These are phyloP conservation scores for Geosmithia flava DNA, from an alignment of 2,329 filamentous ascomycete genomes.

Conservation along the genomic window DNA sequence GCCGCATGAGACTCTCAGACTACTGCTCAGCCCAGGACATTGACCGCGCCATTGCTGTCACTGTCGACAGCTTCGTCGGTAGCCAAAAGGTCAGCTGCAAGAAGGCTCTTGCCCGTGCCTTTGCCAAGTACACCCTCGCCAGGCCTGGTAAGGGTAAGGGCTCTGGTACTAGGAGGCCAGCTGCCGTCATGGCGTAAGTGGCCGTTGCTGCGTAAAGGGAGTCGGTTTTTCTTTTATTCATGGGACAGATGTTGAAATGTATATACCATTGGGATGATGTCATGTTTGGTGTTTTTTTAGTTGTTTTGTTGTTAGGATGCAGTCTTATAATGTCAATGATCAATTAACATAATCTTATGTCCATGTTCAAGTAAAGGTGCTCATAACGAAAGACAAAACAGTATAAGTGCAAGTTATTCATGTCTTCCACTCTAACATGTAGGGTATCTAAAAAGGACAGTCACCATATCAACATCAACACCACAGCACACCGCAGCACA, in stretches of 20 bases:
- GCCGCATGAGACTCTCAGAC: constrained; percentile 95
- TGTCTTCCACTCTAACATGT: not conserved
- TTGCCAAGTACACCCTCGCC: constrained; percentile 78
- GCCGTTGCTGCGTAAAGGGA: not conserved
- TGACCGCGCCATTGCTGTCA: constrained; percentile 92
- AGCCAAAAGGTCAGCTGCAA: constrained; percentile 97
- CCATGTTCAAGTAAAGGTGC: too few relatives aligned
- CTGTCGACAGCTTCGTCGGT: constrained; percentile 89
- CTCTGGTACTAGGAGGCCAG: constrained; percentile 10
- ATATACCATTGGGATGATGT: not conserved
- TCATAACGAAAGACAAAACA: too few relatives aligned
- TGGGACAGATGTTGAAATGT: not conserved
- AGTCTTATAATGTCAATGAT: not conserved
- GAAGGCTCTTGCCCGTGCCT: constrained; percentile 85
- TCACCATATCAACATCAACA: not conserved
- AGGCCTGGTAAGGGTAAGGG: constrained; percentile 26
- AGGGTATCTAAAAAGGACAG: not conserved
- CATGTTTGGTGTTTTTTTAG: not conserved
- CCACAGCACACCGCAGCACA: too few relatives aligned
- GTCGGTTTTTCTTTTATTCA: not conserved
- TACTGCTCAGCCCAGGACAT: constrained; percentile 87
- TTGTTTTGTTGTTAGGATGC: not conserved
- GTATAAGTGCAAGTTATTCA: too few relatives aligned
- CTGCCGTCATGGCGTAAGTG: constrained; percentile 14
- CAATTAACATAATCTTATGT: too few relatives aligned